A percentile compares a stretch with the other conserved stretches of the same genome.
These are phyloP conservation scores for Fusarium armeniacum DNA, from an alignment of 2,329 filamentous ascomycete genomes.

Conservation along the genomic window DNA sequence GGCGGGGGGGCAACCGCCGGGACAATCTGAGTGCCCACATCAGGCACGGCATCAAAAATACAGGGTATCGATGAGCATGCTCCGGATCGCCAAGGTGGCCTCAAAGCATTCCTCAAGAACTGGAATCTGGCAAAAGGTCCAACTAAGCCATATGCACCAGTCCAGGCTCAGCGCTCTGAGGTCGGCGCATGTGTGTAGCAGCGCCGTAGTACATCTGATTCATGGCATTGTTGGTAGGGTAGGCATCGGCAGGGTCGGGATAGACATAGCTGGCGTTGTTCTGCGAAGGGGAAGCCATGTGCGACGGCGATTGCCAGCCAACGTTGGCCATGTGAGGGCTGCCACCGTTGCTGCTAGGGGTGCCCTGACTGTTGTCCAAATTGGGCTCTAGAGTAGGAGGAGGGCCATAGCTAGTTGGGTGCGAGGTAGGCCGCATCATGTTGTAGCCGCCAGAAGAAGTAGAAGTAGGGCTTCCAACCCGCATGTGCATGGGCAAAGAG, in stretches of 20 bases:
- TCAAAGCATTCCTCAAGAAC: slow-evolving; percentile 23
- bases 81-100: slow-evolving; percentile 20
- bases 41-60: slow-evolving; percentile 40
- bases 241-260: slow-evolving; percentile 80
- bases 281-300: slow-evolving; percentile 79
- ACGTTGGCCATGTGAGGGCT: slow-evolving; percentile 88
- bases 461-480: slow-evolving; percentile 78
- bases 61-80: slow-evolving; percentile 45
- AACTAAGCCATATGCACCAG: slow-evolving; percentile 59
- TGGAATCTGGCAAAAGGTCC: slow-evolving; percentile 33
- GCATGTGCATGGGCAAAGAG: slow-evolving; percentile 85
- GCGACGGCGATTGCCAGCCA: slow-evolving; percentile 89
- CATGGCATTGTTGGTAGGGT: slow-evolving; percentile 70
- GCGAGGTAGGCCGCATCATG: slow-evolving; percentile 81
- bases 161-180: slow-evolving; percentile 79
- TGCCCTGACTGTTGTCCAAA: slow-evolving; percentile 80
- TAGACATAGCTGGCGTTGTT: slow-evolving; percentile 79
- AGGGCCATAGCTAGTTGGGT: slow-evolving; percentile 85
- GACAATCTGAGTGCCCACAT: slow-evolving; percentile 28
- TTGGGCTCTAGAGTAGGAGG: slow-evolving; percentile 88
- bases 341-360: slow-evolving; percentile 76
- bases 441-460: slow-evolving; percentile 72
- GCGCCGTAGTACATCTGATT: slow-evolving; percentile 81
- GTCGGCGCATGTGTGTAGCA: slow-evolving; percentile 74
- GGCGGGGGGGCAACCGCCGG: slow-evolving; percentile 39